phyloP scores from a whole-genome alignment of 225 moss, liverwort and hornwort genomes.

The Rhytidiadelphus loreus region DNA sequence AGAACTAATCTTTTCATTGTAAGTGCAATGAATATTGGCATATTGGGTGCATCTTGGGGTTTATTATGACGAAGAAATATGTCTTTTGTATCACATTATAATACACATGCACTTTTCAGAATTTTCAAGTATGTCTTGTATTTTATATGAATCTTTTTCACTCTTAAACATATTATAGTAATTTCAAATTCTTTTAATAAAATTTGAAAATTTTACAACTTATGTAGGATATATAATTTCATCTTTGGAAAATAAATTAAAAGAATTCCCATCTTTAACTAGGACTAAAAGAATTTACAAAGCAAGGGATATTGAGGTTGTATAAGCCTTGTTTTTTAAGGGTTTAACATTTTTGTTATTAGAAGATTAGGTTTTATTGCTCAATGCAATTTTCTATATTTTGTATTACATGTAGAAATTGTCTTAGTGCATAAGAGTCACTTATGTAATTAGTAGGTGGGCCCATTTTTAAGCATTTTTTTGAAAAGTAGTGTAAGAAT shows the following conservation, averaged over 20 bases:
- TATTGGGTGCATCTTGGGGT: neutral
- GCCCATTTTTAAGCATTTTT: no score
- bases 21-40: neutral
- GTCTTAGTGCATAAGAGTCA: no score
- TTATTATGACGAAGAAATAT: neutral
- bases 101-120: neutral
- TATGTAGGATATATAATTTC: no score
- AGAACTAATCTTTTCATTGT: neutral
- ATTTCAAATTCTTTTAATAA: neutral
- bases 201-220: neutral
- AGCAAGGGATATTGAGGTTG: neutral
- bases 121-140: neutral
- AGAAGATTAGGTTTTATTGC: neutral
- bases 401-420: neutral
- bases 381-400: fast-evolving
- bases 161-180: neutral
- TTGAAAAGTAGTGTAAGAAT: no score
- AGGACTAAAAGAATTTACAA: neutral
- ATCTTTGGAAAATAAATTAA: no score
- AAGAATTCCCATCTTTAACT: no score
- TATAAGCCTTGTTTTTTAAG: neutral
- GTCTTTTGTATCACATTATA: neutral
- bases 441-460: no score
- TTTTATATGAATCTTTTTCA: neutral
- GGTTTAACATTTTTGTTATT: neutral